Evolutionary conservation across 2,329 filamentous ascomycete species (phyloP).

Genomic region (Exophiala bonariae): DNA sequence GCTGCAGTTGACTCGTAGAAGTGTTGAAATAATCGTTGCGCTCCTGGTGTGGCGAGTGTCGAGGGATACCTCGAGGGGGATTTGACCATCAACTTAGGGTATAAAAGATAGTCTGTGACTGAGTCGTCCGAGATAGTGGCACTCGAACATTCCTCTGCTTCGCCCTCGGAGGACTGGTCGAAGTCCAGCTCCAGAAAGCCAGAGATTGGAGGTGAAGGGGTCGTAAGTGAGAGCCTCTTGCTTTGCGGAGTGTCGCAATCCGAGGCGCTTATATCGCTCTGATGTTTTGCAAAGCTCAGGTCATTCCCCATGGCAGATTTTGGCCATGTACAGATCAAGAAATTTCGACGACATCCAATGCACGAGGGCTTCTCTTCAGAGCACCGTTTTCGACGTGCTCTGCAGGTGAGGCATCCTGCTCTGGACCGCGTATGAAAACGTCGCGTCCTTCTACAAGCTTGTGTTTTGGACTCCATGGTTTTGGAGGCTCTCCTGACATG

Average conservation of each 20-base stretch:
- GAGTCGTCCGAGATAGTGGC: not conserved
- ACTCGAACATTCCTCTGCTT: not conserved
- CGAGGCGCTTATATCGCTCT: not conserved
- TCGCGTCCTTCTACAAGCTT: not conserved
- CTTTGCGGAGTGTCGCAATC: not conserved
- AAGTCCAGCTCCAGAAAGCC: not conserved
- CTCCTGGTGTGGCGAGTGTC: not conserved
- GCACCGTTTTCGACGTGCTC: slow-evolving; percentile 1
- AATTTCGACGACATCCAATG: slow-evolving; percentile 2
- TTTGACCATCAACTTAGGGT: too few species aligned
- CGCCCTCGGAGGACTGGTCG: not conserved
- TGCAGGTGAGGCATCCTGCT: slow-evolving; percentile 1
- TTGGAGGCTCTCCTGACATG: too few species aligned
- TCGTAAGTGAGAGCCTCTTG: too few species aligned
- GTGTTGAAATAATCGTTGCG: not conserved
- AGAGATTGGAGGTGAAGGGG: too few species aligned
- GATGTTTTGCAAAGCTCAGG: not conserved
- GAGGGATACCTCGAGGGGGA: not conserved
- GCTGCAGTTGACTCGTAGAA: not conserved
- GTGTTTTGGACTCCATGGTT: not conserved
- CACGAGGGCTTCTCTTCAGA: slow-evolving; percentile 3
- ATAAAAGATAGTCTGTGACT: not conserved
- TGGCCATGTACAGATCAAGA: slow-evolving; percentile 1
- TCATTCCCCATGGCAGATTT: not conserved
- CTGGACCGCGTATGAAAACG: not conserved